Conservation (phyloP, 116 monocot genomes). For the Cymodocea nodosa region DNA sequence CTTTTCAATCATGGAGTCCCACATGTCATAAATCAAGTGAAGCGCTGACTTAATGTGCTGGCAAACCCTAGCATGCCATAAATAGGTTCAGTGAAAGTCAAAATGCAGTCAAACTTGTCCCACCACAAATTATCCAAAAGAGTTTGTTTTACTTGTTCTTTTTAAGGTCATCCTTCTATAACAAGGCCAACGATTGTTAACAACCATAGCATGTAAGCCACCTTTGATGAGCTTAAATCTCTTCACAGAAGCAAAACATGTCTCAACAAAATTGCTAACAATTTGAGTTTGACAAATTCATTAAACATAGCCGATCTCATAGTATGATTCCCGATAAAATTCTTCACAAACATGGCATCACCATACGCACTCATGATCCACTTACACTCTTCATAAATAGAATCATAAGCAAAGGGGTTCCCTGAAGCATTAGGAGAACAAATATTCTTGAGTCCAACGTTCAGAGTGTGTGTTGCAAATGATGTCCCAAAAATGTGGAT, state of each 20-base stretch:
- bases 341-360: not conserved
- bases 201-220: slow-evolving; percentile 5
- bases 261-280: not conserved
- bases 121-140: slow-evolving; percentile 8
- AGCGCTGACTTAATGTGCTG: slow-evolving; percentile 5
- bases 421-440: not conserved
- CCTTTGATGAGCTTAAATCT: slow-evolving; percentile 10
- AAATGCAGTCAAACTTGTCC: slow-evolving; percentile 7
- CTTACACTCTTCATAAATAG: not conserved
- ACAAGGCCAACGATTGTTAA: not conserved
- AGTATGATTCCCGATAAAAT: not conserved
- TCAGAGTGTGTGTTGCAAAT: not conserved
- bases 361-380: not conserved
- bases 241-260: slow-evolving; percentile 1
- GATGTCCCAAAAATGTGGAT: not conserved
- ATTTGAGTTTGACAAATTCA: not conserved
- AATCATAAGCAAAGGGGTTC: not conserved
- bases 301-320: not conserved
- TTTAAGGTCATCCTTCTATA: slow-evolving; percentile 4
- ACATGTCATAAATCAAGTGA: slow-evolving; percentile 21
- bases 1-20: slow-evolving; percentile 18
- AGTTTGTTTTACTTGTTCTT: slow-evolving; percentile 5
- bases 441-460: slow-evolving; percentile 1
- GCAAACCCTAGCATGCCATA: slow-evolving; percentile 7
- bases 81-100: slow-evolving; percentile 4